phyloP scores from a whole-genome alignment of 306 rosid genomes.

The Lathyrus sativus region DNA sequence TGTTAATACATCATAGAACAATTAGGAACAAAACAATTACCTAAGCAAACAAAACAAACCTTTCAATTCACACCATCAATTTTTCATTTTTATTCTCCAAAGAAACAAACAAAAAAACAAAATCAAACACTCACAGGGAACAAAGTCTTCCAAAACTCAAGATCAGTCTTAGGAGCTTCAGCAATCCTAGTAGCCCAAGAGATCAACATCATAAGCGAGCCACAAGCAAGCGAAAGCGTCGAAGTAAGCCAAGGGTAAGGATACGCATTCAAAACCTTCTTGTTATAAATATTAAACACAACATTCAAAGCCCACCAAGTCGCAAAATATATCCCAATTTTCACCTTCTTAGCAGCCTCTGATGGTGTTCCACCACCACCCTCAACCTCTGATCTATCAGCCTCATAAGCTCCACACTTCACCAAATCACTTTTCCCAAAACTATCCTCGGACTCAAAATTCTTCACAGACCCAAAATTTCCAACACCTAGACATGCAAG shows the following conservation, averaged over 20 bases:
- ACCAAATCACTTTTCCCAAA: constrained; percentile 39
- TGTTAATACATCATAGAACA: too few species aligned
- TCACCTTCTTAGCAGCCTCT: constrained; percentile 79
- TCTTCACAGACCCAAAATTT: constrained; percentile 40
- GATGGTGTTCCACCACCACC: constrained; percentile 32
- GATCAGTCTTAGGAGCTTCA: constrained; percentile 87
- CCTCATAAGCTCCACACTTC: constrained; percentile 70
- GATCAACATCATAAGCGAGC: constrained; percentile 90
- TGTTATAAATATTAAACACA: constrained; percentile 92
- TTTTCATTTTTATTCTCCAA: constrained; percentile 47
- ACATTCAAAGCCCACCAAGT: constrained; percentile 98
- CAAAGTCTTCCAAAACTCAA: constrained; percentile 91
- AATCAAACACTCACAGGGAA: constrained; percentile 77
- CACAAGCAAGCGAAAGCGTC: constrained; percentile 91
- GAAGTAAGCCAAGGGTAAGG: constrained; percentile 98
- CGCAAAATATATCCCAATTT: constrained; percentile 88
- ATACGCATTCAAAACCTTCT: constrained; percentile 95
- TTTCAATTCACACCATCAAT: constrained; percentile 37
- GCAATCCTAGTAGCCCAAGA: constrained; percentile 93
- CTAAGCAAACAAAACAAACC: constrained; percentile 42
- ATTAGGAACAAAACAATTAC: background rate
- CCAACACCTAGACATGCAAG: constrained; percentile 46
- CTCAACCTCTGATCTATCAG: constrained; percentile 66
- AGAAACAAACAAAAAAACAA: constrained; percentile 54
- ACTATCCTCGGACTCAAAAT: constrained; percentile 34